Conservation (phyloP, 345 rosid genomes). For the Rhizophora apiculata region DNA sequence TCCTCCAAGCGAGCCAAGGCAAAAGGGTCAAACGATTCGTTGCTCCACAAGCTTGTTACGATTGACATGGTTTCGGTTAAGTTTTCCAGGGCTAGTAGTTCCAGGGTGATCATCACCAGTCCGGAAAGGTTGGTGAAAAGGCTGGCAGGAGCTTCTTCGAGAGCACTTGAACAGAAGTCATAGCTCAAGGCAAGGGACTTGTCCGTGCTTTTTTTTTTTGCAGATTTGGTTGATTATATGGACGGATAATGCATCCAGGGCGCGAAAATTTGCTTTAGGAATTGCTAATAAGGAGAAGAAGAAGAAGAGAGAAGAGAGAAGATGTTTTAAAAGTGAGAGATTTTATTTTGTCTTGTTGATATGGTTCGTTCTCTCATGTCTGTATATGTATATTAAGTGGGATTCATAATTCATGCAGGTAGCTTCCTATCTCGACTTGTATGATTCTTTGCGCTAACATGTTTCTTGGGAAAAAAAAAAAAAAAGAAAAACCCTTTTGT, state of each 20-base stretch:
- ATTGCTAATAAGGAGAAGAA: slow-evolving; percentile 10
- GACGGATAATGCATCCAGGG: background rate
- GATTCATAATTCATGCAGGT: too few species aligned
- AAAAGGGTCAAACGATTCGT: slow-evolving; percentile 23
- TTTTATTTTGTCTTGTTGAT: slow-evolving; percentile 9
- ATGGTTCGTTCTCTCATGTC: background rate
- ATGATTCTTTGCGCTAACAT: too few species aligned
- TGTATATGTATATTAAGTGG: background rate
- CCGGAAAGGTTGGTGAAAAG: slow-evolving; percentile 43
- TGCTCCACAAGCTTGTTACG: slow-evolving; percentile 27
- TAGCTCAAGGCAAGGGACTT: slow-evolving; percentile 33
- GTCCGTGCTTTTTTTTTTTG: background rate
- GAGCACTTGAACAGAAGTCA: slow-evolving; percentile 39
- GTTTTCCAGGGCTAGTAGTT: slow-evolving; percentile 20
- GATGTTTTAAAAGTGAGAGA: slow-evolving; percentile 1
- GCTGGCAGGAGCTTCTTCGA: slow-evolving; percentile 40
- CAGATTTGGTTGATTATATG: slow-evolving; percentile 45
- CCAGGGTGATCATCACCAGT: slow-evolving; percentile 45
- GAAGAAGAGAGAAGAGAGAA: slow-evolving; percentile 1
- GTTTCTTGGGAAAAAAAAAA: too few species aligned
- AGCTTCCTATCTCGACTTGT: too few species aligned
- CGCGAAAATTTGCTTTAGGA: background rate
- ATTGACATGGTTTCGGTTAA: slow-evolving; percentile 43
- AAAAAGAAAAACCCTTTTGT: too few species aligned
- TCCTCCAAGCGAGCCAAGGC: slow-evolving; percentile 37